Base-by-base conservation (phyloP, 2,329 filamentous ascomycete species). In the Monosporascus sp. region DNA sequence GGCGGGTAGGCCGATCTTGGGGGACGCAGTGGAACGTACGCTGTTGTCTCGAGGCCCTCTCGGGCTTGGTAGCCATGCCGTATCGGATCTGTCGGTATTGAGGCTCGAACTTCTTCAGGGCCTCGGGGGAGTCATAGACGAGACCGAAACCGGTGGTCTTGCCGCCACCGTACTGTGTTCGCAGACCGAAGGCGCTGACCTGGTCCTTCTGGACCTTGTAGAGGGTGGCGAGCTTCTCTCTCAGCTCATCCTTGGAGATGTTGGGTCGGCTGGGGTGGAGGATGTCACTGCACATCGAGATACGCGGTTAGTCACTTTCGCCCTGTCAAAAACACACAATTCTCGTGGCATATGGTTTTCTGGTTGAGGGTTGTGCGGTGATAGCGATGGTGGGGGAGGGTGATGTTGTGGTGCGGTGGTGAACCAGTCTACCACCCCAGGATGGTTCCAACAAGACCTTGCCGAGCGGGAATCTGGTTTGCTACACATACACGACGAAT, bases 71-170 rank as follows among this genome's bases (percentile, higher is more conserved):
- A 72, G 90, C 93, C 68, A 90, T 82, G 73, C 93, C 94, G 74
- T 96, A 90, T 68, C 94, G 86, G 76, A 99, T 85, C 68, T 97
- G 86, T 78, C 94, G 88, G 88, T 97, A 97, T 80, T 88, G 88
- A 70, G 94, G 94, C 86, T 99, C 94, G 79, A 97, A 99, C 82
- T 97, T 97, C 90, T 97, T 97, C 87, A 99, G 87, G 70, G 92
- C 90, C 84, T 99, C 94, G 73, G 85, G 81, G 65, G 90, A 96
- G 80, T 99, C 94, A 86, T 99, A 99, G 82, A 99, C 84, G 71
- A 97, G 90, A 65, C 91, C 94, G 75, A 99, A 99, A 70, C 94
- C 94, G 65, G 93, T 97, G 77, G 90, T 96, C 89, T 99, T 99
- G 84, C 94, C 94, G 74, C 94, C 94, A 93, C 94, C 94, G 76